Evolutionary conservation across 441 rosid genomes (phyloP), one percentile per base, ranked within the genome.

Genomic region (Corymbia calophylla): DNA sequence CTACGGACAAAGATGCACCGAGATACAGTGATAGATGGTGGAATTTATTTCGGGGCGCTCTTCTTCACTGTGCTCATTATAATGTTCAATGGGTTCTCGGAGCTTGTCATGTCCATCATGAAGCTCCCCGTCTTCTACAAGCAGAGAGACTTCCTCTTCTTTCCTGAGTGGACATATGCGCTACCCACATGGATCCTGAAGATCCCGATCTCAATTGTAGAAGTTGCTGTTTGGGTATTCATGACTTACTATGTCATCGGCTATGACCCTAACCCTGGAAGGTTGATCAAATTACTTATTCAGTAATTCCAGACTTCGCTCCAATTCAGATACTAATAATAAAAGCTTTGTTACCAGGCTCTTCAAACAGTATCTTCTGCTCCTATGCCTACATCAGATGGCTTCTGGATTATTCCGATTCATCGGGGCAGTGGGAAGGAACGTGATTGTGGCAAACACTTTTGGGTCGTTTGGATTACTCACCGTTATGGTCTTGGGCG

Each of bases 51-150:
- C 19, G 99, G 99, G 21, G 97, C 98, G 77, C 89, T 95, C 91
- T 97, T 94, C 95, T 94, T 94, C 87, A 32, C 90, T 29, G 18
- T 94, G 49, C 80, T 92, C 89, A 91, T 93, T 90, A 86, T 94
- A 81, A 95, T 96, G 98, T 96, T 96, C 87, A 95, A 96, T 87
- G 98, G 98, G 11, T 91, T 94, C 94, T 87, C 96, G 14, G 98
- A 97, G 91, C 92, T 97, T 25, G 92, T 97, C 58, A 92, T 97
- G 97, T 93, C 99, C 54, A 94, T 97, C 77, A 92, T 90, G 86
- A 96, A 96, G 89, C 99, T 97, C 91, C 98, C 97, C 49, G 96
- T 97, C 87, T 96, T 97, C 86, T 97, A 93, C 96, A 97, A 96
- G 92, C 99, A 97, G 91, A 93, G 99, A 44, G 96, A 95, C 87